Base-by-base conservation (phyloP, 116 monocot species). In the Trichopus zeylanicus region DNA sequence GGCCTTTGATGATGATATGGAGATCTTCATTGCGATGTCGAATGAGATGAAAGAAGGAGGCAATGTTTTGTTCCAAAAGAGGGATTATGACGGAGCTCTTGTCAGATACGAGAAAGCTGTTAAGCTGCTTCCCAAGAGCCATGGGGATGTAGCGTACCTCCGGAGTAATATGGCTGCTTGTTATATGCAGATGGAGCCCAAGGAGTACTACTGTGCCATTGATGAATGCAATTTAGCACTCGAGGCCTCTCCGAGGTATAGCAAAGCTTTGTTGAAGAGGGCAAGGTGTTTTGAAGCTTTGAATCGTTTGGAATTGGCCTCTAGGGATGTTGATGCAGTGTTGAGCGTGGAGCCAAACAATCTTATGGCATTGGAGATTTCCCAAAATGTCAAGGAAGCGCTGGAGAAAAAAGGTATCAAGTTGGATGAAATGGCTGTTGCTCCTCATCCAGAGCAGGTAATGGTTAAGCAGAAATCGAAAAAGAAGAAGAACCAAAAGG, bases 71-170 rank as follows among this genome's bases (percentile, higher is more conserved):
- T 79, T 87, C 49, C 87, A 87, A 42, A 70, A 32, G 57, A 55
- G 69, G 49, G 79, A 82, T 26, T 73, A 79, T 59, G 82, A 83
- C 29, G 75, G 60, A 20, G 82, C 87, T 19, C 10, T 79, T 26
- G 39, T 82, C 53, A 75, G 70, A 57, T 87, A 82, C 33, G 87
- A 79, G 31, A 82, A 87, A 52, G 78, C 87, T 7, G 70, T 87
- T 39, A 87, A 82, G 39, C 87, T 87, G 23, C 75, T 87, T 4
- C 82, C 87, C 11, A 76, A 73, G 59, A 76, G 34, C 47, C 87
- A 87, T 42, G 39, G 55, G 5, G 87, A 87, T 58, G 46, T 76
- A 22, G 75, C 82, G 7, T 68, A 66, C 29, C 61, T 82, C 25
- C 75, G 68, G 35, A 73, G 73, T 62, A 87, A 79, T 48, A 67